Evolutionary conservation across 176 grass and related monocot genomes (phyloP).

Genomic region (Juncus inflexus): DNA sequence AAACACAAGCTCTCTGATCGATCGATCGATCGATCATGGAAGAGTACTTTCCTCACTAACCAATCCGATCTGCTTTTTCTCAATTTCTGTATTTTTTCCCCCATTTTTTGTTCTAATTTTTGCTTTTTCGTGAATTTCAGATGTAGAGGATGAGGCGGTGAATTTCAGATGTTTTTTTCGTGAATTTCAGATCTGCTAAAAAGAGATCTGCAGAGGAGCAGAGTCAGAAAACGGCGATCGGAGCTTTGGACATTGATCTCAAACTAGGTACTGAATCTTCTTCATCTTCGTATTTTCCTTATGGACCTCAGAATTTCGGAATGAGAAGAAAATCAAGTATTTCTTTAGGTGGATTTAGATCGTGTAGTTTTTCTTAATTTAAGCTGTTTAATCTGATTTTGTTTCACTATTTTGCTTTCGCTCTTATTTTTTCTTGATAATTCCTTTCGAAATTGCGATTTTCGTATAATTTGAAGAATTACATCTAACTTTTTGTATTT

Average conservation of each 20-base stretch:
- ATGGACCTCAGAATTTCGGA: neutral
- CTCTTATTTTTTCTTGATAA: too few relatives aligned
- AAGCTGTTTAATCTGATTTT: too few relatives aligned
- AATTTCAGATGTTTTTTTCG: too few relatives aligned
- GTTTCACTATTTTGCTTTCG: too few relatives aligned
- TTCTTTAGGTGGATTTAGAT: too few relatives aligned
- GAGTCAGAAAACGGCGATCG: constrained; percentile 61
- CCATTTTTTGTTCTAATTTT: constrained; percentile 9
- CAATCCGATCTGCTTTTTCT: neutral
- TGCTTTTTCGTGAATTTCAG: constrained; percentile 28
- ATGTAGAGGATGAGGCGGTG: constrained; percentile 63
- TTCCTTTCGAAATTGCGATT: too few relatives aligned
- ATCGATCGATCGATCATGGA: constrained; percentile 49
- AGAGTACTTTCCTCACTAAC: constrained; percentile 52
- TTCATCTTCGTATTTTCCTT: constrained; percentile 5
- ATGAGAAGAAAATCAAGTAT: too few relatives aligned
- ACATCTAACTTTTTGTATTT: too few relatives aligned
- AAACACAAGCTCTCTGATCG: neutral
- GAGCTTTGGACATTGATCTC: constrained; percentile 41
- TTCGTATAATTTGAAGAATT: too few relatives aligned
- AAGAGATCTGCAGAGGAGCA: constrained; percentile 81
- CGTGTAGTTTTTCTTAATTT: too few relatives aligned
- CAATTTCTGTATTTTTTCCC: neutral
- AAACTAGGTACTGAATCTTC: constrained; percentile 37
- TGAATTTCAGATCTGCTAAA: too few relatives aligned